phyloP scores from a whole-genome alignment of 306 rosid species.

The Arachis hypogaea region DNA sequence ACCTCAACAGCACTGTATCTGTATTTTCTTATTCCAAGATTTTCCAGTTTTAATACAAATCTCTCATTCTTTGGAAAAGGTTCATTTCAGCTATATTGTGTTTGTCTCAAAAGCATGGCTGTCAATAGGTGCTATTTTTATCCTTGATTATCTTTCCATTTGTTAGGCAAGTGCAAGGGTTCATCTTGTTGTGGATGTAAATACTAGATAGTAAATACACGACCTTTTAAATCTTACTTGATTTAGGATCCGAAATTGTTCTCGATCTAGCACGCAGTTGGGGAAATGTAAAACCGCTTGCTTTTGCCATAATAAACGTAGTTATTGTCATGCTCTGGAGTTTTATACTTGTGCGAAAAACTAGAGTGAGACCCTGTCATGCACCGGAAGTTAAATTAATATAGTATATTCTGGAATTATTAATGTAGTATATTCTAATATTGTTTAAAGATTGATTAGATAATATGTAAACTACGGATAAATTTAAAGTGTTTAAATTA shows the following conservation, averaged over 20 bases:
- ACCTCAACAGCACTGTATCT: neutral
- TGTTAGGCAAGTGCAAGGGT: constrained; percentile 5
- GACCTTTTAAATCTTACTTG: neutral
- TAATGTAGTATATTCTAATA: too few species aligned
- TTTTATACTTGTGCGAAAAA: neutral
- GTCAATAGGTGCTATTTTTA: neutral
- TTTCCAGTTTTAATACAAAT: neutral
- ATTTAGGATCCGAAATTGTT: constrained; percentile 4
- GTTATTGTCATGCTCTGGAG: constrained; percentile 19
- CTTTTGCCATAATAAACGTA: constrained; percentile 18
- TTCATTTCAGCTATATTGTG: constrained; percentile 23
- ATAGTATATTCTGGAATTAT: too few species aligned
- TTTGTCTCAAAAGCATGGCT: neutral
- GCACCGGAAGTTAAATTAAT: too few species aligned
- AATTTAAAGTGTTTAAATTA: too few species aligned
- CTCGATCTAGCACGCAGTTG: neutral
- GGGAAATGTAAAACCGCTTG: constrained; percentile 18
- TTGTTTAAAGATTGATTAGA: too few species aligned
- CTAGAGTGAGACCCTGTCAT: too few species aligned
- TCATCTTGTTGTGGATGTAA: constrained; percentile 17
- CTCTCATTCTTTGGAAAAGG: neutral
- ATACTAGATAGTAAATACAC: neutral
- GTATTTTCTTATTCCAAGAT: neutral
- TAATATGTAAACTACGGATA: too few species aligned
- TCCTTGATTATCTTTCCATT: neutral